A percentile compares a stretch with the other conserved stretches of the same genome.
phyloP scores from a whole-genome alignment of 148 eudicot genomes.

The Nepenthes gracilis region DNA sequence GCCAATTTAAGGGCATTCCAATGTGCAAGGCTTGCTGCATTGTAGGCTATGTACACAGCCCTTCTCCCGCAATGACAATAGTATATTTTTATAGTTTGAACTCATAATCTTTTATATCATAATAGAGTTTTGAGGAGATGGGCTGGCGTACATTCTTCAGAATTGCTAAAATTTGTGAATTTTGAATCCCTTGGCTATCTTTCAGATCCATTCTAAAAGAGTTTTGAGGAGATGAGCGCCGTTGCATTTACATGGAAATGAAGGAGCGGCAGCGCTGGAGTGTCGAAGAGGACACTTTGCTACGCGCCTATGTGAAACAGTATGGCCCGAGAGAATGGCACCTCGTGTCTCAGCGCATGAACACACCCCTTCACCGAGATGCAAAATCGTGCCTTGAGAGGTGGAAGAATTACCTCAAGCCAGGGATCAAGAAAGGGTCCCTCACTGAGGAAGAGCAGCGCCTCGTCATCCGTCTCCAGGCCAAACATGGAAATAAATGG shows the following conservation, averaged over 20 bases:
- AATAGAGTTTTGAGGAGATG: no score
- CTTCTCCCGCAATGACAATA: no score
- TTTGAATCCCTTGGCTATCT: no score
- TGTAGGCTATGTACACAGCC: no score
- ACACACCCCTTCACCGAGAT: conserved; percentile 38
- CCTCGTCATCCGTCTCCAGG: conserved; percentile 55
- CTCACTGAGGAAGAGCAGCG: conserved; percentile 55
- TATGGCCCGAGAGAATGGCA: conserved; percentile 72
- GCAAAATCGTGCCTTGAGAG: conserved; percentile 58
- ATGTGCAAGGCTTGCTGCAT: no score
- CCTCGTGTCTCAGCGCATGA: conserved; percentile 61
- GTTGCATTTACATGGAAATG: conserved; percentile 1
- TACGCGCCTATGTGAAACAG: conserved; percentile 47
- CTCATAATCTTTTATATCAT: no score
- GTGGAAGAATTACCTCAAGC: conserved; percentile 67
- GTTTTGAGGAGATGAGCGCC: no score
- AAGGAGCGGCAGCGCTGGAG: conserved; percentile 72
- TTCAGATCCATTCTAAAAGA: no score
- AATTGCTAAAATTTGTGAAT: no score
- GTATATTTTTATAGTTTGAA: no score
- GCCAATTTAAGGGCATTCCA: no score
- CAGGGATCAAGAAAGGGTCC: conserved; percentile 60
- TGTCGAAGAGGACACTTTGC: conserved; percentile 49
- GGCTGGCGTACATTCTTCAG: no score
- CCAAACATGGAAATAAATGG: conserved; percentile 69